A percentile compares a stretch with the other conserved stretches of the same genome.
Evolutionary conservation across 2,329 filamentous ascomycete species (phyloP).

Genomic region (Penicillium sp.): DNA sequence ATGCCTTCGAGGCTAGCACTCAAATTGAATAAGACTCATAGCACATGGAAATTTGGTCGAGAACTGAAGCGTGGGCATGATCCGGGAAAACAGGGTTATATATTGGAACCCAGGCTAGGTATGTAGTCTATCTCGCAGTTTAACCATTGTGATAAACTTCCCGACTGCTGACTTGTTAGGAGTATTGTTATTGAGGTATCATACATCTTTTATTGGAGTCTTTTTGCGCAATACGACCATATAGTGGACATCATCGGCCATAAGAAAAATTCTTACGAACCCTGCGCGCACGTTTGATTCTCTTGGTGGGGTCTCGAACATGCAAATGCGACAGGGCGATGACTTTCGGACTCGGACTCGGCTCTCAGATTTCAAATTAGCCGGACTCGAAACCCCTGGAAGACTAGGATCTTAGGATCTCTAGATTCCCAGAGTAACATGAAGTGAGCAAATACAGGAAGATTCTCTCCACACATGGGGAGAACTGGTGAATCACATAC

Average conservation of each 20-base stretch:
- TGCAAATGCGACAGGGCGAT: not conserved
- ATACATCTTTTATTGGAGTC: not conserved
- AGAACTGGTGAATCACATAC: not conserved
- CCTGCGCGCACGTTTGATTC: not conserved
- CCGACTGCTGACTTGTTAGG: not conserved
- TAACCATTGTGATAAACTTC: not conserved
- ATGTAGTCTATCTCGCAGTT: not conserved
- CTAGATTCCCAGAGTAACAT: not conserved
- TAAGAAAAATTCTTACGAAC: not conserved
- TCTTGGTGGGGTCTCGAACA: not conserved
- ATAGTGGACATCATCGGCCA: slow-evolving; percentile 5
- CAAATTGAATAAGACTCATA: not conserved
- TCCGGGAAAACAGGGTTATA: not conserved
- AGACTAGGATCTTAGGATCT: not conserved
- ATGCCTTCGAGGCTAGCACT: not conserved
- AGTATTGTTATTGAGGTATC: too few species aligned
- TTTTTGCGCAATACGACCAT: slow-evolving; percentile 19
- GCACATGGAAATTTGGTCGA: not conserved
- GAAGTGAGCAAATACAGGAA: not conserved
- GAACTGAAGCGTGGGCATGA: not conserved
- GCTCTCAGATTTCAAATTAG: slow-evolving; percentile 4
- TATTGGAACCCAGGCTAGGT: not conserved
- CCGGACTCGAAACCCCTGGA: not conserved
- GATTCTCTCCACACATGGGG: not conserved
- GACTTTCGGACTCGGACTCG: slow-evolving; percentile 16